Evolutionary conservation across 108 stramenopile species (phyloP).

Genomic region (Hondaea fermentalgiana): DNA sequence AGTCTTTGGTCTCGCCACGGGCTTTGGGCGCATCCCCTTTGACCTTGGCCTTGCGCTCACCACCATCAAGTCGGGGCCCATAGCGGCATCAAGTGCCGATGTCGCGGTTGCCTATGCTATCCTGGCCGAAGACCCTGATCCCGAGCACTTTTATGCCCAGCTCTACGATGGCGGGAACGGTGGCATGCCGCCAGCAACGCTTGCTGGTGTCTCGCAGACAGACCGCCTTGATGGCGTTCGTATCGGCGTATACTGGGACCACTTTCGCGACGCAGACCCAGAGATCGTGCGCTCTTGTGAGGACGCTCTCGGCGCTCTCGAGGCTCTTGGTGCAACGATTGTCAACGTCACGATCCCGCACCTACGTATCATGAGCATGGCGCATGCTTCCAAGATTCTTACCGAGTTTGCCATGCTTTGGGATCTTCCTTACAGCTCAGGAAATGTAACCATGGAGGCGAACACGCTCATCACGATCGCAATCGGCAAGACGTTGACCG

Average conservation of each 20-base stretch:
- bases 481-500: conserved; percentile 37
- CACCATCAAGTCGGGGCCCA: conserved; percentile 40
- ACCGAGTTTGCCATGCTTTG: conserved; percentile 41
- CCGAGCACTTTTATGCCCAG: conserved; percentile 20
- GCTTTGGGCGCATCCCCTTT: conserved; percentile 39
- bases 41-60: not conserved
- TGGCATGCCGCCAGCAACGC: not conserved
- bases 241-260: conserved; percentile 38
- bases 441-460: conserved; percentile 21
- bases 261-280: conserved; percentile 33
- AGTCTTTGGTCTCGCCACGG: conserved; percentile 47
- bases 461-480: conserved; percentile 45
- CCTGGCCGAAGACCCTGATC: conserved; percentile 28
- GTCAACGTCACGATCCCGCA: conserved; percentile 50
- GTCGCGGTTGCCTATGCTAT: conserved; percentile 35
- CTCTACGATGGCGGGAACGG: conserved; percentile 27
- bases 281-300: conserved; percentile 9
- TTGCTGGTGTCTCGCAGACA: not conserved
- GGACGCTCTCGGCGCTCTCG: conserved; percentile 18
- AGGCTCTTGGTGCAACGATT: conserved; percentile 35
- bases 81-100: conserved; percentile 35
- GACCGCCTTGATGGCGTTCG: conserved; percentile 25
- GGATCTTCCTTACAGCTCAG: conserved; percentile 29
- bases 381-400: conserved; percentile 49
- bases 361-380: conserved; percentile 38